Evolutionary conservation across 2,329 filamentous ascomycete genomes (phyloP), one percentile per base, ranked within the genome.

Genomic region (Fusarium pseudonygamai): DNA sequence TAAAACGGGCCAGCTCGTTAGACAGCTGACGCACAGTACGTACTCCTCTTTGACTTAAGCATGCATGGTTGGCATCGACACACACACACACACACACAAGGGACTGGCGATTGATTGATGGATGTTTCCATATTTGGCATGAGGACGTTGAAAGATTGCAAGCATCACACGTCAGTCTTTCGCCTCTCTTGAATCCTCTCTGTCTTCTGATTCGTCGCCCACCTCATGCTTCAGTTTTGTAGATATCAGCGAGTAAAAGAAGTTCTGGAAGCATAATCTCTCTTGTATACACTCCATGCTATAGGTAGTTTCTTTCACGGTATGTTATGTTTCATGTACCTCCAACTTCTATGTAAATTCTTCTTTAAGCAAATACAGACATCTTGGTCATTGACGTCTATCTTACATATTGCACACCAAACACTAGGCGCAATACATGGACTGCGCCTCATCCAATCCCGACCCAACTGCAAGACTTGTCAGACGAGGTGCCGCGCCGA

Each of bases 111-210:
- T 36, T 45, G 42, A 60, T 49, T 46, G 43, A 60, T 50, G 59
- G 63, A 53, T 47, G 63, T 62, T 74, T 73, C 71, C 71, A 73
- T 64, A 58, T 72, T 73, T 72, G 71, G 71, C 50, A 60, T 69
- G 22, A 55, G 32, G 62, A 63, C 52, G 67, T 60, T 62, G 45
- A 56, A 53, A 45, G 39, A 69, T 50, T 69, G 59, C 67, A 61
- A 57, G 49, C 49, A 68, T 69, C 67, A 64, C 63, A 74, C 71
- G 71, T 74, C 71, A 74, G 71, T 74, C 55, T 45, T 56, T 40
- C 63, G 32, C 53, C 61, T 49, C 52, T 69, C 24, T 43, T 55
- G 28, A 37, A 32, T 37, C 26, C n/a, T 52, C 24, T 46, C 47
- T 60, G 28, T 43, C 16, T 37, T 45, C n/a, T 45, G 42, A 67